A percentile compares a stretch with the other conserved stretches of the same genome.
Evolutionary conservation across 257 asterid species (phyloP).

Genomic region (Anisodus tanguticus): DNA sequence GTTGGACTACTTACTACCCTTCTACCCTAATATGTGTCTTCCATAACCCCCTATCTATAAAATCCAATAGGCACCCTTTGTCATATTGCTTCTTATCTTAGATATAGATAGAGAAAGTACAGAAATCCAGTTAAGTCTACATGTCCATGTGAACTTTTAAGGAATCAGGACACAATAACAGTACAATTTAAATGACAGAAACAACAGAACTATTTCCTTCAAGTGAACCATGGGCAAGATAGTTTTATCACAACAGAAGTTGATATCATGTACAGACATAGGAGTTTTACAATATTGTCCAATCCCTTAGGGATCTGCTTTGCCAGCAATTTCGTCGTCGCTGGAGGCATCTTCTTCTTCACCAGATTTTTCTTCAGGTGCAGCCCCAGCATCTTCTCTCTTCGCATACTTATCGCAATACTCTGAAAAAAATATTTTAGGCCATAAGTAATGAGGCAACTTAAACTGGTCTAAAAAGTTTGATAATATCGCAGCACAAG

Average conservation of each 20-base stretch:
- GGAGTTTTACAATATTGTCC: conserved; percentile 18
- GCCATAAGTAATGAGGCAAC: not conserved
- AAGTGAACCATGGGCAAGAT: conserved; percentile 19
- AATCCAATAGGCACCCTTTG: too few species aligned
- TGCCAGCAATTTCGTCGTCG: conserved; percentile 78
- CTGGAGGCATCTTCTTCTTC: conserved; percentile 76
- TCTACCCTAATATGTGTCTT: too few species aligned
- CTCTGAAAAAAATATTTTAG: conserved; percentile 45
- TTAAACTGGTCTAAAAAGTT: not conserved
- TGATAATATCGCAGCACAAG: not conserved
- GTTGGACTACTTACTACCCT: too few species aligned
- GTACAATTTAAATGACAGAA: conserved; percentile 24
- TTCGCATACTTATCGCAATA: conserved; percentile 78
- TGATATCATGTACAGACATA: conserved; percentile 54
- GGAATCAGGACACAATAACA: conserved; percentile 32
- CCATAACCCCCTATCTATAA: too few species aligned
- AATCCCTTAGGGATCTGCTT: conserved; percentile 63
- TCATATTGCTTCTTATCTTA: too few species aligned
- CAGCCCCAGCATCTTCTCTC: conserved; percentile 76
- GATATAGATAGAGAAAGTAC: too few species aligned
- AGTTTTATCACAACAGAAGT: conserved; percentile 37
- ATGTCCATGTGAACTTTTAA: not conserved
- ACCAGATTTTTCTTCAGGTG: conserved; percentile 67
- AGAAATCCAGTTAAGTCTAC: too few species aligned
- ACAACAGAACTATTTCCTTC: not conserved